A percentile compares a stretch with the other conserved stretches of the same genome.
Evolutionary conservation across 805 yeast genomes (phyloP).

Genomic region (Yarrowia porcina): DNA sequence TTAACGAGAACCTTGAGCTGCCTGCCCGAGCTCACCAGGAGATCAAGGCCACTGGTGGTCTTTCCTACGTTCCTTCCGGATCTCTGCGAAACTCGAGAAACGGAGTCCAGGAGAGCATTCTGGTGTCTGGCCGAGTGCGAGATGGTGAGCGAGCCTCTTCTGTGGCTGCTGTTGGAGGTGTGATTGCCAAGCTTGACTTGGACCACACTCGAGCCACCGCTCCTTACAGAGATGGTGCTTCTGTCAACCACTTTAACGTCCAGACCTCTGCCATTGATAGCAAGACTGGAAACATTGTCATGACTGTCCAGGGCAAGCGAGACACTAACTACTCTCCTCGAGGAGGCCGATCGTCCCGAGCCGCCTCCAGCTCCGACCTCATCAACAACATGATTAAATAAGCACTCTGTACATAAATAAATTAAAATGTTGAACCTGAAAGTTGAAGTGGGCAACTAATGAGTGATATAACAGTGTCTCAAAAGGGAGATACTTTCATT

Average conservation of each 20-base stretch:
- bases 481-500: no score
- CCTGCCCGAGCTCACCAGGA: background rate
- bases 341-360: constrained; percentile 6
- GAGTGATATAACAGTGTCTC: no score
- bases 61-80: constrained; percentile 20
- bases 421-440: background rate
- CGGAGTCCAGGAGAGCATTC: constrained; percentile 19
- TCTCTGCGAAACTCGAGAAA: constrained; percentile 22
- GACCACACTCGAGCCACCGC: constrained; percentile 19
- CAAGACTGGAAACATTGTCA: constrained; percentile 6
- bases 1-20: constrained; percentile 3
- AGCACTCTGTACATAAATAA: constrained; percentile 24
- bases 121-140: constrained; percentile 20
- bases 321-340: constrained; percentile 2
- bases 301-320: constrained; percentile 20
- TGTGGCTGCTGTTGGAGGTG: constrained; percentile 17
- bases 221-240: constrained; percentile 10
- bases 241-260: constrained; percentile 4
- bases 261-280: constrained; percentile 9
- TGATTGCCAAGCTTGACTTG: constrained; percentile 9
- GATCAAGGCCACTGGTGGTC: constrained; percentile 26
- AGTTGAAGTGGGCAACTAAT: no score
- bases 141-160: constrained; percentile 4
- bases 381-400: constrained; percentile 23
- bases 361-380: constrained; percentile 15